Evolutionary conservation across 2,329 filamentous ascomycete genomes (phyloP), one percentile per base, ranked within the genome.

Genomic region (Cladophialophora immunda): DNA sequence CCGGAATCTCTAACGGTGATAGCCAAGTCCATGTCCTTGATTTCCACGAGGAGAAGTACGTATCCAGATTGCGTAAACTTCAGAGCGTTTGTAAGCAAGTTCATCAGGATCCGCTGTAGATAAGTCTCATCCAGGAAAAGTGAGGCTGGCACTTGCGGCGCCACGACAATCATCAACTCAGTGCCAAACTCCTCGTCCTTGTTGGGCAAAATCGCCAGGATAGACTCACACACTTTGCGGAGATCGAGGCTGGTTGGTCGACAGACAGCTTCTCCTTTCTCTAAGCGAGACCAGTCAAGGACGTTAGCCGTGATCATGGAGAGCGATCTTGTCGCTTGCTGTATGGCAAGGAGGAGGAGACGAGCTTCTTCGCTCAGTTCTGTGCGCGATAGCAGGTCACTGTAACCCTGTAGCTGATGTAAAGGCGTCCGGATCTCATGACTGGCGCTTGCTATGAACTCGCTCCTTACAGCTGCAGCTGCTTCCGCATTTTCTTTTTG

Each of bases 1-100:
- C 75, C 75, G 13, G 75, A 74, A 63, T 76, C 75, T 60, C 70
- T 70, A 29, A 76, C 73, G 68, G 81, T 86, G 74, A 91, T 86
- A 50, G 87, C 80, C 54, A 91, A 81, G 72, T 86, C 85, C 32
- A 84, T 82, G 3, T 77, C 75, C 61, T 81, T 83, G 34, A 88
- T 79, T 7, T 81, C 83, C 4, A 85, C 86, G 55, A 78, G 77
- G 9, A 92, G 79, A 1, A 79, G 83, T 61, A 92, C 89, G 19
- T 79, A 82, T 5, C 90, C 89, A 65, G 83, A 81, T 64, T 90
- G 45, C 58, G 76, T 77, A 58, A 77, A 77, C 52, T 77, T 77
- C 22, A 75, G 62, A 17, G 76, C 72, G 66, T 78, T 78, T 8
- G 76, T 78, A 1, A 78, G 68, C 2, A 78, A 68, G 60, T 78